Conservation (phyloP, 129 eudicot species). For the Escallonia rubra region DNA sequence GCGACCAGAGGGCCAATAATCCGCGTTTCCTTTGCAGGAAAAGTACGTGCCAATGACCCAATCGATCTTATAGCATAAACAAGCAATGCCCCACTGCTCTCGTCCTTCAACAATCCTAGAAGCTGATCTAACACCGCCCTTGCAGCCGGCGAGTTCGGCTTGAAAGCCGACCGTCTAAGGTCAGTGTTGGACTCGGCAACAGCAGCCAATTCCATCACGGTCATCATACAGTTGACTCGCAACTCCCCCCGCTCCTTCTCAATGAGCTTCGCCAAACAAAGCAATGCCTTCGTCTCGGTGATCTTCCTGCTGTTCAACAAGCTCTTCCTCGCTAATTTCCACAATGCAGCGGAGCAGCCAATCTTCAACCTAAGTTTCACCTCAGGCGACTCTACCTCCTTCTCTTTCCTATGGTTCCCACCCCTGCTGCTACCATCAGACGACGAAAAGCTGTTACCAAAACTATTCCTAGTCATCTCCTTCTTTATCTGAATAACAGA, state of each 20-base stretch:
- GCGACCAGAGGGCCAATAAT: conserved; percentile 54
- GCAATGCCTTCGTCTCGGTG: conserved; percentile 63
- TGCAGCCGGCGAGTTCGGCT: conserved; percentile 61
- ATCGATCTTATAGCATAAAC: conserved; percentile 53
- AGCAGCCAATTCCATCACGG: conserved; percentile 62
- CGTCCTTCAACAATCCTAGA: conserved; percentile 48
- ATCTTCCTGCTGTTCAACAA: conserved; percentile 59
- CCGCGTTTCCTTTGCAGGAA: conserved; percentile 73
- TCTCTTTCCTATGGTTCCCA: conserved; percentile 31
- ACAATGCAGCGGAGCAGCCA: conserved; percentile 52
- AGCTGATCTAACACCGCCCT: conserved; percentile 68
- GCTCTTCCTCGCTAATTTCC: conserved; percentile 53
- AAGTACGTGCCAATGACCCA: conserved; percentile 71
- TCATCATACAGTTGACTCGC: conserved; percentile 53
- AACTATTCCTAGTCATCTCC: conserved; percentile 26
- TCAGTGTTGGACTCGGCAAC: conserved; percentile 61
- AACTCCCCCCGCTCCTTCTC: conserved; percentile 56
- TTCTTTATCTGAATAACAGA: conserved; percentile 49
- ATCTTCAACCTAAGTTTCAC: conserved; percentile 45
- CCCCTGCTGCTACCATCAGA: neutral
- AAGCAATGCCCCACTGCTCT: conserved; percentile 21
- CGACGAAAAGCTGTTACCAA: conserved; percentile 11
- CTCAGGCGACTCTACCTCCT: conserved; percentile 43
- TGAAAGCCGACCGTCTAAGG: conserved; percentile 60
- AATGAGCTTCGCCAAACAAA: conserved; percentile 57